Evolutionary conservation across 768 basidiomycete species (phyloP), one percentile per base, ranked within the genome.

Genomic region (Hygrophorus russula): DNA sequence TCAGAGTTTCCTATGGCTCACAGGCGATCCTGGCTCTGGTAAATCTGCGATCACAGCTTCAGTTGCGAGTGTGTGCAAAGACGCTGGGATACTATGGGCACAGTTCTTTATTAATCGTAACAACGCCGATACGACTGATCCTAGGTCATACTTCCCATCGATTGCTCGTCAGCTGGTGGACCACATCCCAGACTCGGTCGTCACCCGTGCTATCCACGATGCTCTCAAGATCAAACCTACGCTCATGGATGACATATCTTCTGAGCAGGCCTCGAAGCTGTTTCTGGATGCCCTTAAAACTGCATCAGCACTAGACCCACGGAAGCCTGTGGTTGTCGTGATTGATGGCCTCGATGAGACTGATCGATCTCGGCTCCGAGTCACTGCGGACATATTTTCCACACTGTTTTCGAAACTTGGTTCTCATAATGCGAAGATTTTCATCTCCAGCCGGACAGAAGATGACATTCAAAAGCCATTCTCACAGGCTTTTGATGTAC

Each of bases 261-360:
- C 31, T 2, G 32, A 40, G 10, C 54, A 55, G 35, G 52, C 47
- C 1, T 36, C 39, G 9, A 47, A 46, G 14, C 46, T 55, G 3
- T 55, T 53, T 24, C 29, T 53, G 2, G 45, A 49, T 7, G 28
- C 45, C 24, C 38, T 55, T 18, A 24, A 5, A 15, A 41, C 34
- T 29, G 49, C 49, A 11, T 44, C 49, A 12, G 19, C 2, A 13
- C 29, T 45, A 14, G 24, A 52, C 32, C 12, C 15, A 7, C 31
- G 32, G n/a, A 39, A 19, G 8, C 50, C 52, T 3, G 47, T 52
- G 5, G 50, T 53, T 18, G 33, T 55, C 15, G 48, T 55, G 29
- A 53, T 55, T 14, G 52, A 55, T 20, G 54, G 48, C 7, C 41
- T 55, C 6, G 54, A 55, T 41, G 54, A 53, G 33, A 53, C 54